Conservation (phyloP, 2,329 filamentous ascomycete genomes). For the Blastomyces gilchristii region DNA sequence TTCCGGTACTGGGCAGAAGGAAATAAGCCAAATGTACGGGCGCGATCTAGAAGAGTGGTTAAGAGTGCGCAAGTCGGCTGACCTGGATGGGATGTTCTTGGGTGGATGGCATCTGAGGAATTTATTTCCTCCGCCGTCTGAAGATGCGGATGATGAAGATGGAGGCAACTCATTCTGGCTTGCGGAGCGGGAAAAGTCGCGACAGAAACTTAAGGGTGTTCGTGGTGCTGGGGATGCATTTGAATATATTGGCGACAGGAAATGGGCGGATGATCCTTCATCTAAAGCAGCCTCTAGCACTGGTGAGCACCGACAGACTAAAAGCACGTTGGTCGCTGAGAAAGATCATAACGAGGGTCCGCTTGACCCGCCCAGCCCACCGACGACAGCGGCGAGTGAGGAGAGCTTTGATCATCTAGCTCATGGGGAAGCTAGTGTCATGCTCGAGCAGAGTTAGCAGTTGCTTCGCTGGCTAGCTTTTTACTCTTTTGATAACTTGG, state of each 20-base stretch:
- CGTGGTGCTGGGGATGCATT: slow-evolving; percentile 31
- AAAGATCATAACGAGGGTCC: slow-evolving; percentile 7
- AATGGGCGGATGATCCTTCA: slow-evolving; percentile 16
- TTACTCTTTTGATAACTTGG: background rate
- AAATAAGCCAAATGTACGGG: slow-evolving; percentile 58
- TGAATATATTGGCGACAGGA: slow-evolving; percentile 34
- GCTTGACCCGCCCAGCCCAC: slow-evolving; percentile 24
- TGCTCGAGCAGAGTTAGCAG: slow-evolving; percentile 14
- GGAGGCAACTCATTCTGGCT: slow-evolving; percentile 24
- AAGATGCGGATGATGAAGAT: slow-evolving; percentile 12
- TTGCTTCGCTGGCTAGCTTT: background rate
- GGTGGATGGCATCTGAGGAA: slow-evolving; percentile 79
- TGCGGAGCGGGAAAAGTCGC: slow-evolving; percentile 35
- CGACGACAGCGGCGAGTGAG: slow-evolving; percentile 35
- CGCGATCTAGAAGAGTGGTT: slow-evolving; percentile 57
- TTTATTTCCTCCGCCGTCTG: slow-evolving; percentile 36
- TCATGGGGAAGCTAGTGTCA: slow-evolving; percentile 35
- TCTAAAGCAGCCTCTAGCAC: background rate
- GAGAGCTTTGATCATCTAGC: slow-evolving; percentile 40
- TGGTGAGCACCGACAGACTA: background rate
- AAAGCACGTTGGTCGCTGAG: slow-evolving; percentile 5
- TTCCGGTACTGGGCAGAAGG: slow-evolving; percentile 46
- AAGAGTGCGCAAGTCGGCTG: slow-evolving; percentile 53
- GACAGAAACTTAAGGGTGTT: slow-evolving; percentile 19
- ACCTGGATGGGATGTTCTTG: slow-evolving; percentile 77